Conservation (phyloP, 768 basidiomycete species). For the Mycena galericulata region DNA sequence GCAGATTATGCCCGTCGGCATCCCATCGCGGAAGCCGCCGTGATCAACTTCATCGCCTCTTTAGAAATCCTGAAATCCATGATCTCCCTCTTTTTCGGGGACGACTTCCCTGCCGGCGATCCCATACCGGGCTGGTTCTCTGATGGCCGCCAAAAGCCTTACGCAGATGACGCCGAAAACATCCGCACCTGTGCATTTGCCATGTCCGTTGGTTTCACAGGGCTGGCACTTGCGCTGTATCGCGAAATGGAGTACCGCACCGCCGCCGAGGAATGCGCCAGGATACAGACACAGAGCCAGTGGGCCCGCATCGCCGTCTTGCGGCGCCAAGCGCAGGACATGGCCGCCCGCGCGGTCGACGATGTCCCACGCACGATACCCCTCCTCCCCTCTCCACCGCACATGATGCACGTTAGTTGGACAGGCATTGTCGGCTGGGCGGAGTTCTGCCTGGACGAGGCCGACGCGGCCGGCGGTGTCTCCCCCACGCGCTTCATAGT, state of each 20-base stretch:
- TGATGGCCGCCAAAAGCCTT: neutral
- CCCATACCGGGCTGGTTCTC: too few species aligned
- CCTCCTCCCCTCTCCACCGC: neutral
- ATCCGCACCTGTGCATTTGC: neutral
- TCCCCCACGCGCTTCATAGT: neutral
- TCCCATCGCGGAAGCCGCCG: constrained; percentile 3
- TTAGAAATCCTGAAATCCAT: constrained; percentile 22
- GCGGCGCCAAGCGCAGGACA: constrained; percentile 17
- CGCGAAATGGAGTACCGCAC: constrained; percentile 21
- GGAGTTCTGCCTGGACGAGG: constrained; percentile 21
- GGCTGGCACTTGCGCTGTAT: constrained; percentile 8
- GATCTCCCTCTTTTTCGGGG: constrained; percentile 1
- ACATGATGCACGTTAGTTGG: neutral
- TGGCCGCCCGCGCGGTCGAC: neutral
- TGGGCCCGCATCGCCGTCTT: constrained; percentile 14
- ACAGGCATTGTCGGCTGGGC: constrained; percentile 3
- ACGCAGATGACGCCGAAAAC: neutral
- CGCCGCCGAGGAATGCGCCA: neutral
- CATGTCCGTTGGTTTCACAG: constrained; percentile 3
- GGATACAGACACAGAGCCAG: too few species aligned
- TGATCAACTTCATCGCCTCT: constrained; percentile 14
- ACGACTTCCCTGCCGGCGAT: neutral
- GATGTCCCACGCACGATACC: constrained; percentile 1
- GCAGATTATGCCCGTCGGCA: constrained; percentile 25
- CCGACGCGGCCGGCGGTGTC: neutral